These are phyloP conservation scores for Fusarium scirpi DNA, from an alignment of 2,329 filamentous ascomycete species.

Conservation along the genomic window DNA sequence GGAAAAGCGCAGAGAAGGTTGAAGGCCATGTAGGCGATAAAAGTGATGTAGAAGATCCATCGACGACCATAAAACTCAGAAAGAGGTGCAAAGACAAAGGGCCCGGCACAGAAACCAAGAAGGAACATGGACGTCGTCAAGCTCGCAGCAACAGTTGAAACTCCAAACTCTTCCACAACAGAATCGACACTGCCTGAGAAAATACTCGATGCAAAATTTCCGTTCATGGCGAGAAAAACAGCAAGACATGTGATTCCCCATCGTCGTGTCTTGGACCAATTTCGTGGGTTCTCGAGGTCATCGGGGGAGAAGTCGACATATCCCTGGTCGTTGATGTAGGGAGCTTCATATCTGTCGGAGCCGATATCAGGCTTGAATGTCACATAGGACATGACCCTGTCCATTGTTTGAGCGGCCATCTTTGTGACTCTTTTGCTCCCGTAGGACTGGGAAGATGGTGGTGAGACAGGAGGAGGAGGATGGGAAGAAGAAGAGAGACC, in stretches of 20 bases:
- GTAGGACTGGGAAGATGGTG: background rate
- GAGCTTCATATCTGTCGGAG: slow-evolving; percentile 40
- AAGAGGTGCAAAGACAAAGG: slow-evolving; percentile 68
- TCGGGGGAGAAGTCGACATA: slow-evolving; percentile 62
- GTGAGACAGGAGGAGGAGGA: background rate
- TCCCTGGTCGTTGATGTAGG: slow-evolving; percentile 62
- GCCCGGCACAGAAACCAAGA: slow-evolving; percentile 68
- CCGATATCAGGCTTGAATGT: slow-evolving; percentile 10
- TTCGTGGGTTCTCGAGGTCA: slow-evolving; percentile 64
- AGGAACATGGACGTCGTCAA: slow-evolving; percentile 67
- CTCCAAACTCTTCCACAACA: slow-evolving; percentile 53
- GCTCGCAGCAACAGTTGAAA: slow-evolving; percentile 61
- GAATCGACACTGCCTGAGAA: slow-evolving; percentile 51
- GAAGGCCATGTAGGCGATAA: slow-evolving; percentile 62
- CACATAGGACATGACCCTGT: slow-evolving; percentile 4
- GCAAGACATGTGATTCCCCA: slow-evolving; percentile 57
- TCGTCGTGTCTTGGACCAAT: slow-evolving; percentile 59
- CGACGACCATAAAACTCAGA: slow-evolving; percentile 68
- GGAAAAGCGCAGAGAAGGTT: slow-evolving; percentile 67
- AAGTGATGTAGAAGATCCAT: slow-evolving; percentile 65
- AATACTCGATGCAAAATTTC: slow-evolving; percentile 61
- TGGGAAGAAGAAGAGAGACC: background rate
- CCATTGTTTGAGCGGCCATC: background rate
- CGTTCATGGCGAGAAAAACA: slow-evolving; percentile 65
- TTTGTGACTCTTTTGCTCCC: background rate